Evolutionary conservation across 306 rosid species (phyloP), one percentile per base, ranked within the genome.

Genomic region (Cicer yamashitae): DNA sequence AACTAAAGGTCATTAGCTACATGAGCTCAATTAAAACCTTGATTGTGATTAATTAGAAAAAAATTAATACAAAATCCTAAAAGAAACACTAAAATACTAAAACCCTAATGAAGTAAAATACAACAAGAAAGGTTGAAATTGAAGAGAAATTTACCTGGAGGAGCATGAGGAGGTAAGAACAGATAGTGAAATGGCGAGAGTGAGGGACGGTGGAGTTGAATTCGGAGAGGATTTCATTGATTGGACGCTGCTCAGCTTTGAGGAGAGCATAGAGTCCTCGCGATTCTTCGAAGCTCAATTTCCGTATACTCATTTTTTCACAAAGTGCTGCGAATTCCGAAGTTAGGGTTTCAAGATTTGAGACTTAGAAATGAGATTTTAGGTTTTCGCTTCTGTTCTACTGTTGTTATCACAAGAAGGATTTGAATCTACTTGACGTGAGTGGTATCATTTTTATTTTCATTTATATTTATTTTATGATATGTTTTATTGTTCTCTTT

Each of bases 151-250:
- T 8, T 61, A 73, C 99, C 97, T 92, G 86, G 4, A 94, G 70
- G 53, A 94, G 92, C 73, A 86, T 7, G 48, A 88, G 74, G 74
- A 94, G 74, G 46, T 92, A 90, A 58, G 92, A 89, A 85, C 90
- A 92, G 57, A 91, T 73, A 43, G 86, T 64, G 83, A 88, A 94
- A 76, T 89, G 89, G 52, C 89, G 91, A 65, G 58, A 40, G 62
- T 58, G 64, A 14, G 89, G 73, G 83, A 92, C 46, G 10, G 73
- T 58, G 72, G 97, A 71, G 74, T 66, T 77, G 87, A 94, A 92
- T 56, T 94, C 96, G 37, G 84, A 66, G 71, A 87, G 43, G 84
- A 90, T 87, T 71, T 91, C 93, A 14, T 82, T 53, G 44, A 94
- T 76, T 4, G 97, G 81, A 41, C 93, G 92, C 6, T 85, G 90